Base-by-base conservation (phyloP, 129 eudicot species). In the Chrysanthemum seticuspe region DNA sequence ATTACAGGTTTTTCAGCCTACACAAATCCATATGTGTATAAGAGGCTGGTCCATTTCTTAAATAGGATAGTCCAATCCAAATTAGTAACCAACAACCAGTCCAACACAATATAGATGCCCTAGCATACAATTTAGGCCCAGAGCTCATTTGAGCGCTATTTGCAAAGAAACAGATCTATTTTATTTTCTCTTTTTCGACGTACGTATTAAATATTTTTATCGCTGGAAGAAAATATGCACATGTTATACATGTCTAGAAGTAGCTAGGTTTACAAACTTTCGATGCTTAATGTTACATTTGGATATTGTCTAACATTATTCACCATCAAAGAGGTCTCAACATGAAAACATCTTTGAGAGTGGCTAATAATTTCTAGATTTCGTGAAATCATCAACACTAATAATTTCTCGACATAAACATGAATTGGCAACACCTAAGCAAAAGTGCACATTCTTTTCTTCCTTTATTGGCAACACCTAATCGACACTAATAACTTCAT, bases 401-500 rank as follows among this genome's bases (percentile, higher is more conserved):
- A 60, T 77, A 19, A 69, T 69, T 50, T 61, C 27, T 49, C 67
- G 66, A 19, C 64, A 62, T 59, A 76, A 53, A 53, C 40, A 52
- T 77, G 81, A 70, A 74, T 62, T 61, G 70, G 79, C 73, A 49
- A 67, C 79, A 79, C 83, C 75, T 73, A 67, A 74, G 72, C 71
- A 44, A 79, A 79, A 61, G 83, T 68, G 70, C 12, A 49, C 69
- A 19, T 62, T 68, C 79, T 59, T 72, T 65, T 73, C 82, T 45
- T 67, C 78, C 77, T 78, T 79, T 73, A 79, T 74, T 51, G 76
- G 83, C 74, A n/a, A n/a, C n/a, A n/a, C n/a, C n/a, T n/a, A n/a
- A n/a, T n/a, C n/a, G n/a, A n/a, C n/a, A n/a, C n/a, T n/a, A n/a
- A n/a, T n/a, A 74, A 68, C 76, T 74, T 80, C 76, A 73, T 69